Base-by-base conservation (phyloP, 106 monocot species). In the Dioscorea dumetorum region DNA sequence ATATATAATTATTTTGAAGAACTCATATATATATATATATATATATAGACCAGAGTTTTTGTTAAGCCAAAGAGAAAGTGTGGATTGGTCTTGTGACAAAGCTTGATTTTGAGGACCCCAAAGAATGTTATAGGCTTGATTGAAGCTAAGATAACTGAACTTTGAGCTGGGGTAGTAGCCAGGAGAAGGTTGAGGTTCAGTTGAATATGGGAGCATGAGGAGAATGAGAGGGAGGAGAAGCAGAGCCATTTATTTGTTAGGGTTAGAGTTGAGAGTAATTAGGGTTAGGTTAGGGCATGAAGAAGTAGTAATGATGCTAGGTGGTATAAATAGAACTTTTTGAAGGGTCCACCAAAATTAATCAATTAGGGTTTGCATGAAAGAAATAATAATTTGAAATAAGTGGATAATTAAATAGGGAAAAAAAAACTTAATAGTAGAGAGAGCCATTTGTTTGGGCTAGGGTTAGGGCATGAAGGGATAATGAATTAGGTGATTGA, bases 121-220 rank as follows among this genome's bases (percentile, higher is more conserved):
- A 4, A 82, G 79, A 49, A 65, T 82, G 35, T 21, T 60, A 72
- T 74, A 90, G 17, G 56, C 82, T 23, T 76, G 71, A 62, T 75
- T 64, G 78, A 90, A 90, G 1, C 62, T 22, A 8, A 52, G 4
- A 13, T 74, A 2, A 52, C 60, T 64, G 69, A 76, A 73, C 70
- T 58, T 77, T 61, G 67, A 76, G 65, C 90, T 85, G n/a, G 83
- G 90, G 75, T 86, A 90, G 70, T 77, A 83, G 5, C 86, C 90
- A 13, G 90, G 86, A 2, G 85, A 85, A 12, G 90, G 90, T 57
- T 86, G 90, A 22, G 83, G 70, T 68, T 53, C 64, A 73, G 24
- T 50, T 5, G 23, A 61, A 24, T 62, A 22, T 13, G 8, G 51
- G 35, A 73, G 33, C 8, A 73, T 33, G 35, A 74, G 33, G 49